These are phyloP conservation scores for Paramecium primaurelia DNA, from an alignment of 73 alveolate genomes.

Conservation along the genomic window DNA sequence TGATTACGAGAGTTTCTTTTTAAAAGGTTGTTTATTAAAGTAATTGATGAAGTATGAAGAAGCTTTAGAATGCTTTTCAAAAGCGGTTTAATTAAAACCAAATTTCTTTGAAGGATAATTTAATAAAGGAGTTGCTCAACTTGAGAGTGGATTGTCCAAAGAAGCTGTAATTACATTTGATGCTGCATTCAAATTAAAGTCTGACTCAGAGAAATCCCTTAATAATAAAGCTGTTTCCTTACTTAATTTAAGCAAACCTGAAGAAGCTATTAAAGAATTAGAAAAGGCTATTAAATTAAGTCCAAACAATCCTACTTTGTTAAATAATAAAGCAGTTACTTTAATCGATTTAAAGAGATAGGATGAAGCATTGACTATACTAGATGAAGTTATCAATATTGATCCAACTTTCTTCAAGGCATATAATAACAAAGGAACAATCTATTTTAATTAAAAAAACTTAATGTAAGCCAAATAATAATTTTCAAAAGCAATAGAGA, in stretches of 20 bases:
- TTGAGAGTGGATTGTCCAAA: background rate
- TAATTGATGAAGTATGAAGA: background rate
- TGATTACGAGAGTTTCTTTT: slow-evolving; percentile 30
- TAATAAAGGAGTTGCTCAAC: slow-evolving; percentile 37
- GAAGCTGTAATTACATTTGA: slow-evolving; percentile 44
- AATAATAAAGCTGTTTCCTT: slow-evolving; percentile 29
- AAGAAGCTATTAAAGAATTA: slow-evolving; percentile 24
- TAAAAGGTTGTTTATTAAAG: slow-evolving; percentile 23
- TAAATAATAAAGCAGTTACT: slow-evolving; percentile 34
- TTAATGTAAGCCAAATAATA: background rate
- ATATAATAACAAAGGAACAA: slow-evolving; percentile 23
- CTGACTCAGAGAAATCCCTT: slow-evolving; percentile 23
- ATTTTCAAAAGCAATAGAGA: background rate
- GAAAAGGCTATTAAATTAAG: slow-evolving; percentile 21
- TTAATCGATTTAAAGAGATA: background rate
- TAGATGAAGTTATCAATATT: background rate
- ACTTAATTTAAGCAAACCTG: slow-evolving; percentile 6
- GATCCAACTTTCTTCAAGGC: background rate
- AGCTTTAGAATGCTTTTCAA: slow-evolving; percentile 3
- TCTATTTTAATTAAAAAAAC: background rate
- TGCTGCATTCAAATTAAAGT: slow-evolving; percentile 28
- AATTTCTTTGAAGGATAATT: slow-evolving; percentile 32
- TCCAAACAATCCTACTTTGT: background rate
- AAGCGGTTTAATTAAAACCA: background rate
- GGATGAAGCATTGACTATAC: background rate